These are phyloP conservation scores for Orychophragmus violaceus DNA, from an alignment of 345 rosid species.

Conservation along the genomic window DNA sequence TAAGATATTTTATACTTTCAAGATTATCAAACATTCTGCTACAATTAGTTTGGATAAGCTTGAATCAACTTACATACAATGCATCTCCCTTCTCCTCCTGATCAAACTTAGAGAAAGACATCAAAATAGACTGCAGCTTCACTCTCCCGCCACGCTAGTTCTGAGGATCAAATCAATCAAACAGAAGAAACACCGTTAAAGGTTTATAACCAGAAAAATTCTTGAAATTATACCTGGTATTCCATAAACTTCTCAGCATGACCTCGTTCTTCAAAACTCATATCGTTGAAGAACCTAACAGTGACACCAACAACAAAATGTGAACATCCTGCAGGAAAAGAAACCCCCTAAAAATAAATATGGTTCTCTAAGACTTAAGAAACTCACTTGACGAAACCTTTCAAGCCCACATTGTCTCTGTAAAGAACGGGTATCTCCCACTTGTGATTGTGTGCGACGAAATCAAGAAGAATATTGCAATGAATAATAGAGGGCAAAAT, in stretches of 20 bases:
- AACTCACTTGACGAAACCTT: too few species aligned
- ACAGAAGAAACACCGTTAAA: neutral
- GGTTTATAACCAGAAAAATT: neutral
- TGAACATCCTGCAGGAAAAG: too few species aligned
- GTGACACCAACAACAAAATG: neutral
- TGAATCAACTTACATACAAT: conserved; percentile 39
- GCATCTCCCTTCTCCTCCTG: conserved; percentile 82
- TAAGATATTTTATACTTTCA: neutral
- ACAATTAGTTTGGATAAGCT: neutral
- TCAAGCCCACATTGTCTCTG: too few species aligned
- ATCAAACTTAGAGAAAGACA: conserved; percentile 60
- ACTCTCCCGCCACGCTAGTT: conserved; percentile 75
- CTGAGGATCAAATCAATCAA: conserved; percentile 21
- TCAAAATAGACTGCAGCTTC: conserved; percentile 46
- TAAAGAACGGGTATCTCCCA: too few species aligned
- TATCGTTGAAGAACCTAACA: conserved; percentile 67
- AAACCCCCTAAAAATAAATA: too few species aligned
- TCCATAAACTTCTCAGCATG: conserved; percentile 84
- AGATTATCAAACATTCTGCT: neutral
- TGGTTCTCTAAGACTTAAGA: too few species aligned
- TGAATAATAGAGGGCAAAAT: too few species aligned
- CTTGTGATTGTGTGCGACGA: too few species aligned
- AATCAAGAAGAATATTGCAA: too few species aligned
- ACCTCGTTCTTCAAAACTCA: conserved; percentile 70
- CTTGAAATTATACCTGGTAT: conserved; percentile 43